These are phyloP conservation scores for Xylariales sp. DNA, from an alignment of 2,329 filamentous ascomycete genomes.

Conservation along the genomic window DNA sequence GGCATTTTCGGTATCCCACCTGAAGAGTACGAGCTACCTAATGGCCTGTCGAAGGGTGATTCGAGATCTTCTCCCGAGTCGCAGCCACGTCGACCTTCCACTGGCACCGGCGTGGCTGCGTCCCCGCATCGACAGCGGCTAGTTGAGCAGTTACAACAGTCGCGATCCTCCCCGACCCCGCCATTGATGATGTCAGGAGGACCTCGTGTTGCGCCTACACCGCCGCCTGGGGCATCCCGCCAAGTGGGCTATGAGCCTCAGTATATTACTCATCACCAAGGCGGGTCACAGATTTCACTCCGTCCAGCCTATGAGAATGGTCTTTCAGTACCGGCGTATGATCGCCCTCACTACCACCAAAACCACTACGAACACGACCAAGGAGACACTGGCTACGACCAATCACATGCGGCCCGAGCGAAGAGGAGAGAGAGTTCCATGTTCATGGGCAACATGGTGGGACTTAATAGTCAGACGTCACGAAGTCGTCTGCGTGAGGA, in stretches of 20 bases:
- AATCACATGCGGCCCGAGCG: constrained; percentile 30
- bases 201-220: constrained; percentile 24
- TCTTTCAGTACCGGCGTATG: constrained; percentile 30
- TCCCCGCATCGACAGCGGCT: constrained; percentile 50
- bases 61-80: constrained; percentile 20
- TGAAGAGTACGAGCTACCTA: constrained; percentile 57
- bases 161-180: constrained; percentile 45
- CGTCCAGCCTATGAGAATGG: constrained; percentile 43
- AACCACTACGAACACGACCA: constrained; percentile 24
- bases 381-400: constrained; percentile 27
- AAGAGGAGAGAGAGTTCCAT: constrained; percentile 59
- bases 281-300: constrained; percentile 21
- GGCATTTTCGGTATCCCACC: constrained; percentile 75
- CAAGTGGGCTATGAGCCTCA: constrained; percentile 39
- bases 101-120: constrained; percentile 41
- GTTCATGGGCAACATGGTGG: constrained; percentile 44
- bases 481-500: constrained; percentile 53
- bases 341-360: constrained; percentile 31
- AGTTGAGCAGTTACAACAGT: constrained; percentile 33
- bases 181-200: constrained; percentile 20
- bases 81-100: constrained; percentile 42
- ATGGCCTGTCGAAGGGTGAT: constrained; percentile 35
- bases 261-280: constrained; percentile 32
- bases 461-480: constrained; percentile 44
- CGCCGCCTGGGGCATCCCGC: constrained; percentile 37